phyloP scores from a whole-genome alignment of 768 basidiomycete genomes.

The Tulasnella sp. region DNA sequence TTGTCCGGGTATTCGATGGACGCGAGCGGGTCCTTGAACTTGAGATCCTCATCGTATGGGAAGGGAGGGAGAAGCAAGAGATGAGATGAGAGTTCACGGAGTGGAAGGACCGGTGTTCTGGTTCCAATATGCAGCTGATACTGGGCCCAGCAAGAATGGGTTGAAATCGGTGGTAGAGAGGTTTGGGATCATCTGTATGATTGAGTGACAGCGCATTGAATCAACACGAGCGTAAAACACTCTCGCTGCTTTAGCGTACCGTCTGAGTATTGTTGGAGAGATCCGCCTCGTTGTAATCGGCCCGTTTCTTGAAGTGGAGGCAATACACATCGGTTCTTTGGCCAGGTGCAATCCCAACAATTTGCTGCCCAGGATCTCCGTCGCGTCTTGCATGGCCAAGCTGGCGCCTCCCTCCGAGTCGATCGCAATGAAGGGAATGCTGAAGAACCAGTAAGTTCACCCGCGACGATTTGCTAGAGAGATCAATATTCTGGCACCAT shows the following conservation, averaged over 20 bases:
- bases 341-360: slow-evolving; percentile 64
- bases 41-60: background rate
- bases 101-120: slow-evolving; percentile 28
- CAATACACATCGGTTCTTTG: slow-evolving; percentile 21
- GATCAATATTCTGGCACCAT: too few species aligned
- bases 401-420: slow-evolving; percentile 22
- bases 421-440: slow-evolving; percentile 32
- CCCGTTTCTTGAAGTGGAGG: slow-evolving; percentile 7
- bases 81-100: background rate
- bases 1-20: slow-evolving; percentile 24
- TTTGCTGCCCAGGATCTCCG: slow-evolving; percentile 56
- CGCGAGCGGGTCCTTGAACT: background rate
- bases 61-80: background rate
- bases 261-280: background rate
- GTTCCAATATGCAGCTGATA: slow-evolving; percentile 54
- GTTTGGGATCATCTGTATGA: slow-evolving; percentile 15
- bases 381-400: slow-evolving; percentile 39
- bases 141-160: slow-evolving; percentile 58
- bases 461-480: too few species aligned
- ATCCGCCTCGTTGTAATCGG: background rate
- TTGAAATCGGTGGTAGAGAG: background rate
- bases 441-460: slow-evolving; percentile 64
- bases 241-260: background rate
- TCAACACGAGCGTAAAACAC: too few species aligned
- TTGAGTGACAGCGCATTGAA: background rate